These are phyloP conservation scores for Penicillium janthinellum DNA, from an alignment of 2,329 filamentous ascomycete genomes.

Conservation along the genomic window DNA sequence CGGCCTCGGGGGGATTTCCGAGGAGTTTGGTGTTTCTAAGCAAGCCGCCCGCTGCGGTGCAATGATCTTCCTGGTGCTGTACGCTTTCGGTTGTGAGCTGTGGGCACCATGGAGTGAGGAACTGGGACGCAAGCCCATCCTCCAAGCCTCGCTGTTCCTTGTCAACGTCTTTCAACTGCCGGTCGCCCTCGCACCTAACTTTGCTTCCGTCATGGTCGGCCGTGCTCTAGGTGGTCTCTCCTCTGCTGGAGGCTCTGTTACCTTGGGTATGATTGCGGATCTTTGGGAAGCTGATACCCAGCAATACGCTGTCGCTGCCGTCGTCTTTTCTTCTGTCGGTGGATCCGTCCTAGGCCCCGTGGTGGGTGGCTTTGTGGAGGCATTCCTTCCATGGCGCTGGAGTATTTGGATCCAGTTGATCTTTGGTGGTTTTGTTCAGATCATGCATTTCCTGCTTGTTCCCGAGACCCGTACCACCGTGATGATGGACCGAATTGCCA, in stretches of 20 bases:
- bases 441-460: conserved; percentile 68
- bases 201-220: conserved; percentile 69
- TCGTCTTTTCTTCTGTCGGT: conserved; percentile 77
- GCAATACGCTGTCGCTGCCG: conserved; percentile 74
- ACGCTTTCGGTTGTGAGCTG: conserved; percentile 83
- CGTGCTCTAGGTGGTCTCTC: conserved; percentile 70
- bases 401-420: conserved; percentile 85
- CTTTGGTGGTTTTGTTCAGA: conserved; percentile 69
- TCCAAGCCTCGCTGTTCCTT: conserved; percentile 71
- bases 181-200: conserved; percentile 73
- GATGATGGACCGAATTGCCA: conserved; percentile 77
- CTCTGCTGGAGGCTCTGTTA: conserved; percentile 72
- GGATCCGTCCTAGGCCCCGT: conserved; percentile 77
- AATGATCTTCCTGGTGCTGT: conserved; percentile 75
- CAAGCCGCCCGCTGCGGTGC: conserved; percentile 73
- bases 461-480: conserved; percentile 77
- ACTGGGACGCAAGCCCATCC: conserved; percentile 72
- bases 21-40: conserved; percentile 67
- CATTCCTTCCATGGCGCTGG: conserved; percentile 71
- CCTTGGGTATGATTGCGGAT: conserved; percentile 74
- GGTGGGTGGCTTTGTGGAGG: conserved; percentile 74
- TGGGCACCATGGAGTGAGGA: conserved; percentile 91
- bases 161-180: conserved; percentile 78
- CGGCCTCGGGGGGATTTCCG: conserved; percentile 63
- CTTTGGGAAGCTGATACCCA: conserved; percentile 71